Percentiles rank a stretch among this genome's conserved stretches.
Evolutionary conservation across 2,329 filamentous ascomycete species (phyloP).

Genomic region (Pseudopithomyces maydicus): DNA sequence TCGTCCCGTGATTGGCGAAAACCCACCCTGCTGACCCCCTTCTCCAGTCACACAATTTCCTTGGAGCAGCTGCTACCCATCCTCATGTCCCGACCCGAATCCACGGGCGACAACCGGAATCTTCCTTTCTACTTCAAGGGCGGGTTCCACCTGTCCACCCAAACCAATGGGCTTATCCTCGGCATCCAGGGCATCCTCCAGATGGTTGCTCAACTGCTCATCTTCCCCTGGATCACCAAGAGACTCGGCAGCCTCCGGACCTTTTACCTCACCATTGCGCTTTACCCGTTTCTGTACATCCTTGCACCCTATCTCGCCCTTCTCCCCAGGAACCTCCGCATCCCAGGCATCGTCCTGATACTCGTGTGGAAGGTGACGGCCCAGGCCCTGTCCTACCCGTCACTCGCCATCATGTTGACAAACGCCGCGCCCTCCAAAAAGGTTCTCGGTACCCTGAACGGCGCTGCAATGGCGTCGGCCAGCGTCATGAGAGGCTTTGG

Average conservation of each 20-base stretch:
- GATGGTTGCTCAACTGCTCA: slow-evolving; percentile 80
- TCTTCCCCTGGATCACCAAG: slow-evolving; percentile 79
- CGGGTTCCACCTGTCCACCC: slow-evolving; percentile 82
- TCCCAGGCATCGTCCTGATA: slow-evolving; percentile 75
- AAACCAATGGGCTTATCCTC: slow-evolving; percentile 85
- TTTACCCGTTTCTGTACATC: slow-evolving; percentile 88
- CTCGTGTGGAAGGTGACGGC: slow-evolving; percentile 93
- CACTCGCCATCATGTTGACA: slow-evolving; percentile 84
- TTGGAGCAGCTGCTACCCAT: slow-evolving; percentile 94
- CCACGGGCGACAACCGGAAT: slow-evolving; percentile 52
- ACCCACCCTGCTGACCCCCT: slow-evolving; percentile 20
- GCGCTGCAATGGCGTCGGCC: slow-evolving; percentile 87
- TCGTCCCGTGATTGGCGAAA: slow-evolving; percentile 36
- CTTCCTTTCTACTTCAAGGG: slow-evolving; percentile 89
- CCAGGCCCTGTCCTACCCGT: slow-evolving; percentile 88
- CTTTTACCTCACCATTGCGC: slow-evolving; percentile 79
- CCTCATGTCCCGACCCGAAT: slow-evolving; percentile 75
- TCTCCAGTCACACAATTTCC: slow-evolving; percentile 85
- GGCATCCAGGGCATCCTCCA: slow-evolving; percentile 89
- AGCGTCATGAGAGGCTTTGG: slow-evolving; percentile 88
- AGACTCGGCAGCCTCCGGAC: slow-evolving; percentile 78
- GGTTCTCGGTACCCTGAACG: slow-evolving; percentile 90
- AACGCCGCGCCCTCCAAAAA: slow-evolving; percentile 85
- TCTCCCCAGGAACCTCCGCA: slow-evolving; percentile 72
- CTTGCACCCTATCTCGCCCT: slow-evolving; percentile 87